A percentile compares a stretch with the other conserved stretches of the same genome.
phyloP scores from a whole-genome alignment of 1,284 basidiomycete genomes.

The Pterula multifida region DNA sequence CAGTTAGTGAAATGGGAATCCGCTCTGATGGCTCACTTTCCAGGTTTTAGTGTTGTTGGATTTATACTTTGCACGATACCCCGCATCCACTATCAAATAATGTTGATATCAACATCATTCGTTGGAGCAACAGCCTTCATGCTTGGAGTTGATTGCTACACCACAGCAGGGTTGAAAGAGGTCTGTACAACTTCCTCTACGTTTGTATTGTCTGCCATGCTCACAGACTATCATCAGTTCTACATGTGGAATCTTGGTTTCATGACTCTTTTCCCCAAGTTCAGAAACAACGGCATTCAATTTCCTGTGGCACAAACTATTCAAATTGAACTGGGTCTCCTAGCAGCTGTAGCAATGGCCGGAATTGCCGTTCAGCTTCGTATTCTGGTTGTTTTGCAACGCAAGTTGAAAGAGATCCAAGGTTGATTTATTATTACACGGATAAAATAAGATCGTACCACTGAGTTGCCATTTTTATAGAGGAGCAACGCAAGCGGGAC shows the following conservation, averaged over 20 bases:
- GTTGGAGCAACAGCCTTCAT: slow-evolving; percentile 91
- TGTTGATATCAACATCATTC: slow-evolving; percentile 75
- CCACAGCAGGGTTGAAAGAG: slow-evolving; percentile 86
- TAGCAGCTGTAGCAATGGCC: slow-evolving; percentile 72
- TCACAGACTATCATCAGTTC: slow-evolving; percentile 39
- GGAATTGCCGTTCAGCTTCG: slow-evolving; percentile 86
- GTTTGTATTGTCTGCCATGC: slow-evolving; percentile 8
- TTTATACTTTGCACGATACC: slow-evolving; percentile 57
- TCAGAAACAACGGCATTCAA: slow-evolving; percentile 47
- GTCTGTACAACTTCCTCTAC: slow-evolving; percentile 24
- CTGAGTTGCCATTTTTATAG: not conserved
- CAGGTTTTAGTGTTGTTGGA: slow-evolving; percentile 43
- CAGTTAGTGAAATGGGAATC: slow-evolving; percentile 10
- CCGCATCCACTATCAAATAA: slow-evolving; percentile 68
- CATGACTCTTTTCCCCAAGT: slow-evolving; percentile 66
- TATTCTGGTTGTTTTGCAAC: slow-evolving; percentile 68
- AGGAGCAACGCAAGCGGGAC: slow-evolving; percentile 48
- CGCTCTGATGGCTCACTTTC: slow-evolving; percentile 1
- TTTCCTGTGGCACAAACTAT: slow-evolving; percentile 85
- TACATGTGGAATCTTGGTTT: slow-evolving; percentile 94
- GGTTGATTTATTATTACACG: too few species aligned
- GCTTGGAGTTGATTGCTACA: slow-evolving; percentile 89
- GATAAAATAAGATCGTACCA: not conserved
- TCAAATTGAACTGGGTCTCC: slow-evolving; percentile 87
- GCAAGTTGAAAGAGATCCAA: slow-evolving; percentile 68